Base-by-base conservation (phyloP, 805 yeast genomes). In the Cyberlindnera galapagoensis region DNA sequence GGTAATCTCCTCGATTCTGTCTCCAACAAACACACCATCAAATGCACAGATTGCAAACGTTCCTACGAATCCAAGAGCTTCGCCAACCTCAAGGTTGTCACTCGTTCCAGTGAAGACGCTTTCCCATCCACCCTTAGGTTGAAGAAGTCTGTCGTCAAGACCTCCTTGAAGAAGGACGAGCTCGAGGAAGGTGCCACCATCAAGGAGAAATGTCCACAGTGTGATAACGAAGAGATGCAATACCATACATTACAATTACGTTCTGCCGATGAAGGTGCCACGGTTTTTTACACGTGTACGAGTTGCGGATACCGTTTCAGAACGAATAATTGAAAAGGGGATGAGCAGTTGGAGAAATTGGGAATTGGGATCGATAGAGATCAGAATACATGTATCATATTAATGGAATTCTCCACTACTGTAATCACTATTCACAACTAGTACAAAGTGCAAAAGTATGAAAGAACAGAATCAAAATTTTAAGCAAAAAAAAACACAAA, bases 211-310 rank as follows among this genome's bases (percentile, higher is more conserved):
- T 92, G 99, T 69, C 97, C 97, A n/a, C 77, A 88, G 60, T 92
- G 98, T 74, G 96, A 95, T 30, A 74, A 88, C 60, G 97, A 92
- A 54, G 97, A 92, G 60, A 94, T 94, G 98, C 88, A 80, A 56
- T 92, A 90, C 57, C 97, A 92, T 55, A 92, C 98, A 5, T 67
- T 92, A 46, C 99, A 92, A 62, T 71, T 92, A 49, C 78, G 99
- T 63, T 83, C 95, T 34, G 99, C 98, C 1, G 99, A 92, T 70
- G 99, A 92, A 71, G 99, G 98, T 71, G 95, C 98, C 18, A 92
- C 99, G 8, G 97, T 92, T 21, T 92, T 92, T 57, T 94, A 92
- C 63, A 90, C 98, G 1, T 92, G 98, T 67, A 80, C 95, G 2
- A 64, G 72, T 25, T 92, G 99, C 71, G 87, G 88, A 26, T 86